These are phyloP conservation scores for Beauveria medogensis DNA, from an alignment of 2,329 filamentous ascomycete species.

Conservation along the genomic window DNA sequence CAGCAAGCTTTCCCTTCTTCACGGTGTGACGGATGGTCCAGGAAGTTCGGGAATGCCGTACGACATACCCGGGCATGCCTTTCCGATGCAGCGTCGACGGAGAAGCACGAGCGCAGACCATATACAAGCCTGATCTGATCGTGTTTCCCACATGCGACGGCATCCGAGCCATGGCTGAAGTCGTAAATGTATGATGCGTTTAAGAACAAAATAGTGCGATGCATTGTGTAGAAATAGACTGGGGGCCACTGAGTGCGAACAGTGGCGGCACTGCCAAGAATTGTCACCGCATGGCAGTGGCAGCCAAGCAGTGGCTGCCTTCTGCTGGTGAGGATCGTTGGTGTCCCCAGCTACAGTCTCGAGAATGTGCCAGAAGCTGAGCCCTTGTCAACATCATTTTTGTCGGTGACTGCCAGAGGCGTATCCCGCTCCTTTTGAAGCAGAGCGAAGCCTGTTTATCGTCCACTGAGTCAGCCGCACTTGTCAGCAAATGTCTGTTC, in stretches of 20 bases:
- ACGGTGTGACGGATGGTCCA: slow-evolving; percentile 4
- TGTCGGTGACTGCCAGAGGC: slow-evolving; percentile 32
- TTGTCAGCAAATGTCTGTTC: slow-evolving; percentile 65
- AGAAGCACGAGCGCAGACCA: not conserved
- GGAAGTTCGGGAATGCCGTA: slow-evolving; percentile 1
- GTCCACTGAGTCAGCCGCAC: slow-evolving; percentile 77
- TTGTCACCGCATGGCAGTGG: not conserved
- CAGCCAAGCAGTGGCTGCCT: not conserved
- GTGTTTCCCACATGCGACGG: slow-evolving; percentile 15
- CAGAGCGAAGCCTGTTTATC: slow-evolving; percentile 78
- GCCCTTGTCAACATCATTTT: slow-evolving; percentile 21
- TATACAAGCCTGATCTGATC: not conserved
- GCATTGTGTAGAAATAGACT: slow-evolving; percentile 11
- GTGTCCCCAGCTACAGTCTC: not conserved
- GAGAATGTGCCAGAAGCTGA: slow-evolving; percentile 12
- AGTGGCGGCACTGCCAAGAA: not conserved
- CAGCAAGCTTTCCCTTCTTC: not conserved
- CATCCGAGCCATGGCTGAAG: slow-evolving; percentile 33
- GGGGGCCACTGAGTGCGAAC: not conserved
- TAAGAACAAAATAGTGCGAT: slow-evolving; percentile 36
- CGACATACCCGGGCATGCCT: slow-evolving; percentile 9
- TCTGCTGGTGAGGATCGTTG: not conserved
- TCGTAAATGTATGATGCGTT: slow-evolving; percentile 28
- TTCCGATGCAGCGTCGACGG: slow-evolving; percentile 8
- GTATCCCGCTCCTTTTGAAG: slow-evolving; percentile 59